Evolutionary conservation across 2,329 filamentous ascomycete species (phyloP), one percentile per base, ranked within the genome.

Genomic region (Volutella citrinella): DNA sequence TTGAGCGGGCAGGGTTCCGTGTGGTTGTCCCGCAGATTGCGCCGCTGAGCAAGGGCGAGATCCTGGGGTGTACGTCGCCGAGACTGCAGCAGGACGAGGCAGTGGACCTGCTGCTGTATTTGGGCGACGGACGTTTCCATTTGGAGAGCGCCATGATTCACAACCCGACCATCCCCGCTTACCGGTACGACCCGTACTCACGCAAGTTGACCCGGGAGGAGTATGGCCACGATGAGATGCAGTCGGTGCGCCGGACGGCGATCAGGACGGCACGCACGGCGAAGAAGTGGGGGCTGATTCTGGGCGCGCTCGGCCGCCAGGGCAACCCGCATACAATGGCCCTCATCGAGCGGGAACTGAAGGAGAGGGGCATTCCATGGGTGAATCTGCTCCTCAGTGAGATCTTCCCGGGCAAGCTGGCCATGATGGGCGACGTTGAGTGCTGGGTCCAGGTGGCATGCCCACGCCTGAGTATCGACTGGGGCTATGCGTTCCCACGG

Each of bases 131-230:
- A 10, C 79, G 90, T 39, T 96, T 96, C 69, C 93, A 98, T 60
- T 83, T 98, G 26, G 93, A 98, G 64, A 94, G 87, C 54, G 91
- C 94, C 55, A 98, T 98, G 91, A 98, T 98, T 48, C 93, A 97
- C 58, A 98, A 98, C 64, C 93, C 94, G 0, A 66, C 71, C 6
- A 78, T 96, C 21, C 87, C 91, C 1, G 91, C 94, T 3, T 98
- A 96, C 65, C 79, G 93, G 45, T 98, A 98, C 62, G 93, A 98
- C 57, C 93, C 94, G 0, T 98, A 98, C 66, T 93, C 89, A 10
- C 80, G 91, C 30, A 88, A 87, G 38, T 76, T 98, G 18, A 96
- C 91, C 3, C 82, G 87, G 46, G 94, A 98, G 65, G 84, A 78
- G 16, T 98, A 98, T 62, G 86, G 86, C 25, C 93, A 98, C 61